These are phyloP conservation scores for Paraphoma chrysanthemicola DNA, from an alignment of 2,329 filamentous ascomycete species.

Conservation along the genomic window DNA sequence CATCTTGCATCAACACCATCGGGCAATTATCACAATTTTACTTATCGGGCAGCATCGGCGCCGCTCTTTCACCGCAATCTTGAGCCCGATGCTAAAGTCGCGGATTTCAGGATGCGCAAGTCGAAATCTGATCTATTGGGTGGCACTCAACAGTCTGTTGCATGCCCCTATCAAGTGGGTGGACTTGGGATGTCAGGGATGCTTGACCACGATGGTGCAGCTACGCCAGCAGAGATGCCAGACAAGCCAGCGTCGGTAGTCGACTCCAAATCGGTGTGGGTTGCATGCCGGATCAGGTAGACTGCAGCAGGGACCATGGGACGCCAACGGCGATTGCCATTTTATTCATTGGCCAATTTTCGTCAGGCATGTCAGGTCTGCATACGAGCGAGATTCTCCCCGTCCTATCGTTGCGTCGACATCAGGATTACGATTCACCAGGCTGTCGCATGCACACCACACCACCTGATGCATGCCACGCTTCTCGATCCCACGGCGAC, in stretches of 20 bases:
- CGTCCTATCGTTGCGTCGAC: background rate
- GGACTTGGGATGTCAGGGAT: background rate
- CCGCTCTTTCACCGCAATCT: background rate
- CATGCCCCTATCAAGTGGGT: background rate
- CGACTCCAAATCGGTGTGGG: background rate
- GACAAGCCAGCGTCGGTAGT: background rate
- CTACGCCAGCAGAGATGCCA: background rate
- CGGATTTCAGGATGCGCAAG: background rate
- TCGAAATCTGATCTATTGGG: background rate
- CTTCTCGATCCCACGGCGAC: background rate
- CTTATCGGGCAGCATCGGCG: background rate
- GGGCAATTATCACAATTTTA: background rate
- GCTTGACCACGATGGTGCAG: background rate
- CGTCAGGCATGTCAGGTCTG: background rate
- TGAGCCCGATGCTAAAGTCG: background rate
- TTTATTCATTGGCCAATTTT: background rate
- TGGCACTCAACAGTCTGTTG: constrained; percentile 1
- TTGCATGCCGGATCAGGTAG: background rate
- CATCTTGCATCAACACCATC: background rate
- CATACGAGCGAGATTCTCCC: background rate
- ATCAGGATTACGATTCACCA: background rate
- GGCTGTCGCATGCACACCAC: background rate
- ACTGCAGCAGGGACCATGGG: background rate
- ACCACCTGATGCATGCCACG: background rate
- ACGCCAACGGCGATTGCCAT: background rate